Evolutionary conservation across 176 grass and related monocot genomes (phyloP).

Genomic region (Lolium rigidum): DNA sequence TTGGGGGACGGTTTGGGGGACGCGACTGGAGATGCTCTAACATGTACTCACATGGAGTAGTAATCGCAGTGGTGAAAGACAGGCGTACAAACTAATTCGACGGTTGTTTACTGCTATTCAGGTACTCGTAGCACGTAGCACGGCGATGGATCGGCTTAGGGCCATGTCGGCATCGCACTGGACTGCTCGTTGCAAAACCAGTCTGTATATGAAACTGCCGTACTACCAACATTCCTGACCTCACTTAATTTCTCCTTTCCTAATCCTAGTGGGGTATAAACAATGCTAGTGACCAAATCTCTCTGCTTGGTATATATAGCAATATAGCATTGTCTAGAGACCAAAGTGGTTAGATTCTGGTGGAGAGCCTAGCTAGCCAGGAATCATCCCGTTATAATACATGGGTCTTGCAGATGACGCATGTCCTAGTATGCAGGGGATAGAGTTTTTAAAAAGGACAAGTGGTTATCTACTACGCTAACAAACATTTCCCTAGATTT

Average conservation of each 20-base stretch:
- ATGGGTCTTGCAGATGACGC: conserved; percentile 7
- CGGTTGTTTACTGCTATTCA: background rate
- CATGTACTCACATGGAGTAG: too few species aligned
- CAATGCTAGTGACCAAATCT: background rate
- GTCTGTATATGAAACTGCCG: too few species aligned
- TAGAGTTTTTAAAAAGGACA: background rate
- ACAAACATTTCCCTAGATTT: background rate
- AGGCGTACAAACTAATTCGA: background rate
- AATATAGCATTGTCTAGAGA: background rate
- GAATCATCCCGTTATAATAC: conserved; percentile 39
- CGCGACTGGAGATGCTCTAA: too few species aligned
- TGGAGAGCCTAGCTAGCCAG: conserved; percentile 12
- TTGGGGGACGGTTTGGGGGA: too few species aligned
- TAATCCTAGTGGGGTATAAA: background rate
- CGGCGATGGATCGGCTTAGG: background rate
- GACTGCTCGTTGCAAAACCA: background rate
- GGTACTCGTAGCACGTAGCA: background rate
- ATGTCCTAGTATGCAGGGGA: conserved; percentile 5
- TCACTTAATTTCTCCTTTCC: background rate
- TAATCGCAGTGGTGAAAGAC: background rate
- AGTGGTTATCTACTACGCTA: background rate
- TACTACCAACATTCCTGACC: background rate
- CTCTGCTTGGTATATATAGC: background rate
- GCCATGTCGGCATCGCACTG: background rate
- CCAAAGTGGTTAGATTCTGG: background rate